Conservation (phyloP, 2,329 filamentous ascomycete species). For the Tolypocladium capitatum region DNA sequence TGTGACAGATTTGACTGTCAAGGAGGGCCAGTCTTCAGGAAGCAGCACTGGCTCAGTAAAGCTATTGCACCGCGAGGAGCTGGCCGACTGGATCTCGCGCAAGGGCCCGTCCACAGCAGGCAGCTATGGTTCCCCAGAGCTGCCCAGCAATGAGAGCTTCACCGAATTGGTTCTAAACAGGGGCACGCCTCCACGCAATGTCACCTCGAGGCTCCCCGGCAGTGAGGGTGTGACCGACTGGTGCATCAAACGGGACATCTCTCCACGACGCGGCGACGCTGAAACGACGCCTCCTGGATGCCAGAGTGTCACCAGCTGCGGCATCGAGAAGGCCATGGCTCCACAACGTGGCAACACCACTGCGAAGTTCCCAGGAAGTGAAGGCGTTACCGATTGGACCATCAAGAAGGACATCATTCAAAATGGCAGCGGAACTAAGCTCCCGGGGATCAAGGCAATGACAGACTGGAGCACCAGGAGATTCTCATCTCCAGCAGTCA, state of each 20-base stretch:
- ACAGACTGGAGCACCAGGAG: neutral
- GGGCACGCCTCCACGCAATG: neutral
- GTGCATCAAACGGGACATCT: neutral
- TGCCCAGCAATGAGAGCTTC: neutral
- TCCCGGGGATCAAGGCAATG: conserved; percentile 4
- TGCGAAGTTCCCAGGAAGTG: neutral
- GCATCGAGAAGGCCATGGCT: neutral
- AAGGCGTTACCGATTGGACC: neutral
- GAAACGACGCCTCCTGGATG: neutral
- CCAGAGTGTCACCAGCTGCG: neutral
- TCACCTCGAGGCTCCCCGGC: neutral
- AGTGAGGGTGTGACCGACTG: neutral
- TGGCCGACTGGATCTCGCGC: neutral
- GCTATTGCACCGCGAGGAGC: neutral
- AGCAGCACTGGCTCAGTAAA: neutral
- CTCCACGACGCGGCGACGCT: neutral
- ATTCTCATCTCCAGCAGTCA: neutral
- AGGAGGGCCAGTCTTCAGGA: neutral
- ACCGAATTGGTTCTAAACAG: neutral
- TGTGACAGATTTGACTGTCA: neutral
- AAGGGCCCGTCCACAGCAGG: neutral
- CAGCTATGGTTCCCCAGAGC: neutral
- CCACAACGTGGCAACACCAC: neutral
- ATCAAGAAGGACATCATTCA: neutral
- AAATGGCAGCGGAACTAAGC: neutral